A percentile compares a stretch with the other conserved stretches of the same genome.
Conservation (phyloP, 257 asterid species). For the Jacaranda mimosifolia region DNA sequence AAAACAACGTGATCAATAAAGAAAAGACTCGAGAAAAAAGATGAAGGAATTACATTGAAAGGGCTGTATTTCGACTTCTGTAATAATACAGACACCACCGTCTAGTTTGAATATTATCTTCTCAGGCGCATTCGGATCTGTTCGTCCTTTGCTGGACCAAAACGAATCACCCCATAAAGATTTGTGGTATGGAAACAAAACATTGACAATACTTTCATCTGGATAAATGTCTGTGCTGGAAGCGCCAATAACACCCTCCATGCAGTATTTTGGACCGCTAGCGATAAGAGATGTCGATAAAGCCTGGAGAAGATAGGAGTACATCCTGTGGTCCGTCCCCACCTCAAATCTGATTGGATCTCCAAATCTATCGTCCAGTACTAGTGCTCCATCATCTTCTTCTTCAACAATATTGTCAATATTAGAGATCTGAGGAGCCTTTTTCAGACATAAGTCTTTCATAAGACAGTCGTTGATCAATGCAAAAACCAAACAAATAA, state of each 20-base stretch:
- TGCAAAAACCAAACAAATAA: neutral
- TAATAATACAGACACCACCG: conserved; percentile 50
- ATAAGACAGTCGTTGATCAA: neutral
- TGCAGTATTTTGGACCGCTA: conserved; percentile 44
- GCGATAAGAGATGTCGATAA: conserved; percentile 31
- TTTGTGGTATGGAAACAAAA: conserved; percentile 53
- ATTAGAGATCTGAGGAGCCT: conserved; percentile 19
- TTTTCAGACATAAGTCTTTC: neutral
- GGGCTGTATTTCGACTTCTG: conserved; percentile 57
- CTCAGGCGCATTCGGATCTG: conserved; percentile 56
- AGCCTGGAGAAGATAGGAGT: conserved; percentile 49
- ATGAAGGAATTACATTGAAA: conserved; percentile 49
- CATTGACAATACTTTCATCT: conserved; percentile 50
- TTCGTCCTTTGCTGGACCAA: conserved; percentile 68
- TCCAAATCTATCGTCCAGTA: conserved; percentile 37
- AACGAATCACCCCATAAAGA: conserved; percentile 44
- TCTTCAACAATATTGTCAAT: conserved; percentile 31
- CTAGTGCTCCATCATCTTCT: neutral
- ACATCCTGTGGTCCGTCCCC: conserved; percentile 49
- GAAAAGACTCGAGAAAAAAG: neutral
- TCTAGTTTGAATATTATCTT: conserved; percentile 51
- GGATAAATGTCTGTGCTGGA: conserved; percentile 64
- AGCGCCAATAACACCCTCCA: conserved; percentile 52
- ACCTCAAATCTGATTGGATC: conserved; percentile 35
- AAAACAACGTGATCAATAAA: neutral